Base-by-base conservation (phyloP, 2,329 filamentous ascomycete genomes). In the Anisogramma anomala region DNA sequence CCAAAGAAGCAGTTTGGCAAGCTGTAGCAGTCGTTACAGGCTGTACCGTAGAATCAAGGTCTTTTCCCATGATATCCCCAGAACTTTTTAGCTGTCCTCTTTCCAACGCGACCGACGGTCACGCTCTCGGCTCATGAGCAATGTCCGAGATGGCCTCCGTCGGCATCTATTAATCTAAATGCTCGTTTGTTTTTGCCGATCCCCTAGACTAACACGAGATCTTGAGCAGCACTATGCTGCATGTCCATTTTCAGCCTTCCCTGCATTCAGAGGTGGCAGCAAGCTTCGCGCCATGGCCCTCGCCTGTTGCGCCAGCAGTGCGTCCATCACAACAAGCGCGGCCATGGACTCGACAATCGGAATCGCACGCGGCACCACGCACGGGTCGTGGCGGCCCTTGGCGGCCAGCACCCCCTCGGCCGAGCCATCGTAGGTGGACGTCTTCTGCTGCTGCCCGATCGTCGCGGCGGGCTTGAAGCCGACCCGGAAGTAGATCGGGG, bases 381-480 rank as follows among this genome's bases (percentile, higher is more conserved):
- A 93, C 3, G 91, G 88, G 58, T 96, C 89, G 60, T 96, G 89
- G 45, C 91, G 72, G 17, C 91, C 91, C 73, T 95, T 96, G 37
- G 88, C 87, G 48, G 87, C 84, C 25, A 96, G 69, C 3, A 84
- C 66, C 37, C 91, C 91, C 49, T 83, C 77, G 10, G 57, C 56
- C 8, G 71, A 66, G 33, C 81, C 82, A 46, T 82, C 80, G 62
- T 93, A 96, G 8, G 75, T 82, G 7, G 80, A 79, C 0, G 91
- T 96, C 11, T 71, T 72, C 67, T 96, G 89, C 32, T 84, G 82
- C 64, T 89, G 82, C 33, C 84, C 82, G 57, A 96, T 96, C 3
- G 91, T 96, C 22, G 89, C 88, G 3, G 89, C 79, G 8, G 89
- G 84, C 72, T 96, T 96, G 77, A 96, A 96, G 13, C 77, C 88